Base-by-base conservation (phyloP, 371 early-diverging fungal species). In the Batkoa obscura region DNA sequence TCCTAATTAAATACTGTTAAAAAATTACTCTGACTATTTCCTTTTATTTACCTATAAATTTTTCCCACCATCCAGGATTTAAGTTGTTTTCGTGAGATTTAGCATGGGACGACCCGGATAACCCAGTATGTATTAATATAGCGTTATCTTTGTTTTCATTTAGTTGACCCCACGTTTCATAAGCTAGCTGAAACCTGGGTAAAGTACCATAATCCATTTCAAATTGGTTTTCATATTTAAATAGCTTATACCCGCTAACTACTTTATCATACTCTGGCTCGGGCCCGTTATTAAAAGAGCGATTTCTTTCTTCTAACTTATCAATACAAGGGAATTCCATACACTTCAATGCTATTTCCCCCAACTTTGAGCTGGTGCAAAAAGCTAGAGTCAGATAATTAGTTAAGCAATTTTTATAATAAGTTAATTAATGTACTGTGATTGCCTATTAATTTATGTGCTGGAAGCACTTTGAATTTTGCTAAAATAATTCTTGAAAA, bases 21-120 rank as follows among this genome's bases (percentile, higher is more conserved):
- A 23, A 42, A 58, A 50, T 35, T 31, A 15, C 30, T 50, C 12
- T 13, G 2, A 1, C 9, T 23, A 49, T 35, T 1, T n/a, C 45
- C 31, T 8, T 13, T 6, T 46, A 37, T 59, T 41, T 56, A 66
- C 74, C 95, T 54, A 95, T 95, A 60, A 95, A 95, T 62, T 82
- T 79, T 62, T 95, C 94, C 96, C 96, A 95, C 96, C 96, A 95
- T 31, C 96, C 96, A 2, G 84, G 78, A 12, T 74, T 71, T n/a
- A 60, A 64, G 65, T 93, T 90, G 31, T 70, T 71, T 30, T 66
- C 72, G 55, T 86, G 84, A 49, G 86, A 85, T 59, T 77, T 81
- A 37, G 89, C 89, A 55, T 88, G 89, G 2, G 82, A 82, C 48
- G 80, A 81, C 13, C 80, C 87, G 10, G 86, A 86, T 34, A 88